Percentiles rank a stretch among this genome's conserved stretches.
These are phyloP conservation scores for Xylariaceae sp. DNA, from an alignment of 2,329 filamentous ascomycete species.

Conservation along the genomic window DNA sequence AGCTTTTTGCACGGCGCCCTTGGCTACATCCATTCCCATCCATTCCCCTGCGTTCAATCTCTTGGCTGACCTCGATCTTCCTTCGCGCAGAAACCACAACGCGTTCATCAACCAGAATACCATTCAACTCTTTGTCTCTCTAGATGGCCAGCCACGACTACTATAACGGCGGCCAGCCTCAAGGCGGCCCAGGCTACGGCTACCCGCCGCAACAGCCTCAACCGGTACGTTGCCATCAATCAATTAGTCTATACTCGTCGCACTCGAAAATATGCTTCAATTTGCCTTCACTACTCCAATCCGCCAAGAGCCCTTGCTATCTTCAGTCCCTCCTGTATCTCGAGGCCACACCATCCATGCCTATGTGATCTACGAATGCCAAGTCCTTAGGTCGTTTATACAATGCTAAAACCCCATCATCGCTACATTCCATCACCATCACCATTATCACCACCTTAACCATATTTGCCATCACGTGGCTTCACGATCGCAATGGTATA, in stretches of 20 bases:
- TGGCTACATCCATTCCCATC: too few species aligned
- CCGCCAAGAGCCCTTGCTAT: neutral
- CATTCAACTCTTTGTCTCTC: too few species aligned
- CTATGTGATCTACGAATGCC: neutral
- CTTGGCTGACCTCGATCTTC: neutral
- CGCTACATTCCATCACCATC: neutral
- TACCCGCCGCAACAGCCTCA: slow-evolving; percentile 49
- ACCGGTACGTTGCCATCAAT: slow-evolving; percentile 40
- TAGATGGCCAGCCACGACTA: slow-evolving; percentile 38
- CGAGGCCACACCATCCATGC: neutral
- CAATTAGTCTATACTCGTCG: neutral
- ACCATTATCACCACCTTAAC: slow-evolving; percentile 1
- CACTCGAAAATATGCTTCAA: neutral
- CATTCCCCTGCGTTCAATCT: neutral
- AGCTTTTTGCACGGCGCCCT: too few species aligned
- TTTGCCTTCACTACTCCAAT: neutral
- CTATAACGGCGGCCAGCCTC: slow-evolving; percentile 38
- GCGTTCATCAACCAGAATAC: too few species aligned
- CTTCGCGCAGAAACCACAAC: slow-evolving; percentile 12
- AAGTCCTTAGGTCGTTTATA: neutral
- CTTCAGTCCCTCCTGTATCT: neutral
- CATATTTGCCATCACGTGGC: slow-evolving; percentile 2
- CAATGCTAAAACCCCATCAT: neutral
- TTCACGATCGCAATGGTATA: neutral
- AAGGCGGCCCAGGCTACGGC: slow-evolving; percentile 32